Conservation (phyloP, 1,284 basidiomycete species). For the Melampsora americana region DNA sequence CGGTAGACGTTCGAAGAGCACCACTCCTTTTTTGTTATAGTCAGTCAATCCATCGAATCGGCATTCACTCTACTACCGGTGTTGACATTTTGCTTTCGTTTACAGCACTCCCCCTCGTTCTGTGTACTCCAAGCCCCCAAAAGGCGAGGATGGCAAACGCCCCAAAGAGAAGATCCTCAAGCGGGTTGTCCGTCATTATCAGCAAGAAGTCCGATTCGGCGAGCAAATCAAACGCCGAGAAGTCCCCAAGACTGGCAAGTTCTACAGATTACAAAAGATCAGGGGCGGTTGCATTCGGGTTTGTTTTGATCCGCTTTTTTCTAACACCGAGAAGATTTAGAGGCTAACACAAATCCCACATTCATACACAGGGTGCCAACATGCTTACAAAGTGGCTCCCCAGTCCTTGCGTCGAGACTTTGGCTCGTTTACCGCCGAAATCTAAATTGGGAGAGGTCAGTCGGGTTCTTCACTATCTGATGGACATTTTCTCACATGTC, state of each 20-base stretch:
- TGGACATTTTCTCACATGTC: background rate
- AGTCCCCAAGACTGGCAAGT: slow-evolving; percentile 4
- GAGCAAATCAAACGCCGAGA: slow-evolving; percentile 38
- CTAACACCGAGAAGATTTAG: background rate
- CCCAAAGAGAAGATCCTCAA: slow-evolving; percentile 39
- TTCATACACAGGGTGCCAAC: slow-evolving; percentile 19
- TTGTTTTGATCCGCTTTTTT: background rate
- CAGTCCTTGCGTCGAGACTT: slow-evolving; percentile 36
- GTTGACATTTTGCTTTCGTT: background rate
- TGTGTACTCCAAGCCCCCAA: slow-evolving; percentile 24
- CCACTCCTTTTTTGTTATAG: slow-evolving; percentile 39
- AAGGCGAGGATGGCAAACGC: slow-evolving; percentile 32
- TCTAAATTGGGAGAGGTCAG: slow-evolving; percentile 37
- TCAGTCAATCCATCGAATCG: background rate
- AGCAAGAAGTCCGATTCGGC: slow-evolving; percentile 34
- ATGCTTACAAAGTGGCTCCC: slow-evolving; percentile 39
- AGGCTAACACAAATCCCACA: background rate
- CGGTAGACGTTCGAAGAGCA: slow-evolving; percentile 13
- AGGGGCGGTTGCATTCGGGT: slow-evolving; percentile 33
- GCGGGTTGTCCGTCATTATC: slow-evolving; percentile 21
- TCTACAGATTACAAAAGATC: background rate
- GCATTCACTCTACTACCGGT: background rate
- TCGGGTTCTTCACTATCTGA: background rate
- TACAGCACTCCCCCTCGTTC: slow-evolving; percentile 29
- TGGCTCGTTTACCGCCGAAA: slow-evolving; percentile 36